Evolutionary conservation across 208 protist genomes (phyloP).

Genomic region (Trypanosoma brucei): DNA sequence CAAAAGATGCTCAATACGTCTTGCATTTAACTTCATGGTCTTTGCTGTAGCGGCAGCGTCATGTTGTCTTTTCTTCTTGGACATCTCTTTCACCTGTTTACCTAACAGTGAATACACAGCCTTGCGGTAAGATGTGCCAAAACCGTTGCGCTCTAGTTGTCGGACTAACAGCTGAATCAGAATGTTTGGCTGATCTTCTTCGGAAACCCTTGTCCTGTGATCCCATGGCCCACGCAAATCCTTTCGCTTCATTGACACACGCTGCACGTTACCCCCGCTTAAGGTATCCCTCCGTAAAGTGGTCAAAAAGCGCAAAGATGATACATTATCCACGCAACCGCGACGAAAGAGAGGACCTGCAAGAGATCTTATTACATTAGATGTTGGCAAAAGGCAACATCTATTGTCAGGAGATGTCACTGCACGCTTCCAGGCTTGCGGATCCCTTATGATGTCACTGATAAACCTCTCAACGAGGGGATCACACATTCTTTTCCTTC

Average conservation of each 20-base stretch:
- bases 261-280: neutral
- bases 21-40: neutral
- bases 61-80: neutral
- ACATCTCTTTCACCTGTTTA: conserved; percentile 1
- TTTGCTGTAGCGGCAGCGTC: neutral
- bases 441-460: conserved; percentile 43
- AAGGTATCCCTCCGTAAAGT: conserved; percentile 4
- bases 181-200: neutral
- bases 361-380: conserved; percentile 10
- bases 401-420: conserved; percentile 16
- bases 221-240: conserved; percentile 9
- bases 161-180: conserved; percentile 7
- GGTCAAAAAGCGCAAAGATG: conserved; percentile 10
- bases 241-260: neutral
- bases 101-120: neutral
- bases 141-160: conserved; percentile 15
- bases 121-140: conserved; percentile 7
- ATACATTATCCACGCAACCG: conserved; percentile 38
- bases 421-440: conserved; percentile 41
- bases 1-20: conserved; percentile 1
- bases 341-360: conserved; percentile 46
- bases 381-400: conserved; percentile 6
- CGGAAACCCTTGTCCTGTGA: conserved; percentile 10
- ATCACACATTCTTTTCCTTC: neutral
- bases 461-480: conserved; percentile 20